A percentile compares a stretch with the other conserved stretches of the same genome.
Evolutionary conservation across 352 stramenopile genomes (phyloP).

Genomic region (Pythium phragmitis): DNA sequence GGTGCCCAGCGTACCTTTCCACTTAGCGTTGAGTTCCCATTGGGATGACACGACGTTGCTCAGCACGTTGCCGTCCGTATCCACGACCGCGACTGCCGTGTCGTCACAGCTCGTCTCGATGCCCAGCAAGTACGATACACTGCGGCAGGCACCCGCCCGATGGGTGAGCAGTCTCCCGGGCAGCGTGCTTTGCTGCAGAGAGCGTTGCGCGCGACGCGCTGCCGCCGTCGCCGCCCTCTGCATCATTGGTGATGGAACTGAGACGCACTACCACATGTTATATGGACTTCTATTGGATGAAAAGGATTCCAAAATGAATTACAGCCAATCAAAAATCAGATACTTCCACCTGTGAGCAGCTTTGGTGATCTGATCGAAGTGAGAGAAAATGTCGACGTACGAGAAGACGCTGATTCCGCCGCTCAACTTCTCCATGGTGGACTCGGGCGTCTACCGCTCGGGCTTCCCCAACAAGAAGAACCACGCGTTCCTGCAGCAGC

Average conservation of each 20-base stretch:
- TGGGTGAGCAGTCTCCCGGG: background rate
- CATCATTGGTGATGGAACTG: constrained; percentile 9
- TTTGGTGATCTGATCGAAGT: background rate
- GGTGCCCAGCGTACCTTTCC: constrained; percentile 51
- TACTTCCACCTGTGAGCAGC: constrained; percentile 3
- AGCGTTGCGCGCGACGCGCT: constrained; percentile 4
- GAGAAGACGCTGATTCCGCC: constrained; percentile 88
- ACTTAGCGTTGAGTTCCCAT: constrained; percentile 85
- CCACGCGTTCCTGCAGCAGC: constrained; percentile 81
- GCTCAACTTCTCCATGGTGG: constrained; percentile 90
- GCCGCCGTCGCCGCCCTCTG: background rate
- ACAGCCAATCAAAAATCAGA: background rate
- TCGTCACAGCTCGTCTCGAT: constrained; percentile 97
- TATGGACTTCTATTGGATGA: background rate
- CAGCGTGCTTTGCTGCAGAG: background rate
- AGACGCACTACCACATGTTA: background rate
- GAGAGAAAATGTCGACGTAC: constrained; percentile 65
- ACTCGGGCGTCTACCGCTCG: constrained; percentile 84
- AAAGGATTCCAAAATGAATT: background rate
- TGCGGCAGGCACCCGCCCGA: background rate
- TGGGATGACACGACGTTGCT: constrained; percentile 94
- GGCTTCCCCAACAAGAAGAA: constrained; percentile 89
- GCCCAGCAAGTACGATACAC: constrained; percentile 84
- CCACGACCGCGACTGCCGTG: constrained; percentile 89
- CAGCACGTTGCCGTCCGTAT: constrained; percentile 89